Base-by-base conservation (phyloP, 2,329 filamentous ascomycete species). In the Clarireedia sp. region DNA sequence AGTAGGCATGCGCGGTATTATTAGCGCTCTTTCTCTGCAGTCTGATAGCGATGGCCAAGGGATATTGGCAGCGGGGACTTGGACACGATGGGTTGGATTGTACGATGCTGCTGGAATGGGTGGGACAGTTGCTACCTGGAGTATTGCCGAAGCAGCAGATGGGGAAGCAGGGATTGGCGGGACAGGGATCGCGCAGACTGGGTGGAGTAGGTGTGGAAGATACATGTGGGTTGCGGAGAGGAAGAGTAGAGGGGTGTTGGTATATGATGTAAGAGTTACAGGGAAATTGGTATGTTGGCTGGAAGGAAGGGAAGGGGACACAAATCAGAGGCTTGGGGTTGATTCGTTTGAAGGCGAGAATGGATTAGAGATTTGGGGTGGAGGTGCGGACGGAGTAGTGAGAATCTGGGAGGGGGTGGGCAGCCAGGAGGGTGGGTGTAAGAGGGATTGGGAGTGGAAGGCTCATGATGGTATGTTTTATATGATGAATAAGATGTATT, bases 181-280 rank as follows among this genome's bases (percentile, higher is more conserved):
- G 33, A 77, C 80, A 58, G 87, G 86, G 53, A 81, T 86, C 21
- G 70, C 76, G 12, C 81, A 86, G 68, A 75, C 78, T 0, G 61
- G 74, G 4, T 86, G 83, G 83, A 85, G 81, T 59, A 76, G 77
- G 0, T 85, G 82, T 59, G 83, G 82, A 6, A 73, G 80, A 40
- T 86, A 86, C 64, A 71, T 86, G 19, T 69, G 81, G n/a, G 71
- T 85, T 47, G 81, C 79, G 61, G 83, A 86, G 71, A 75, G 83
- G 5, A 75, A 76, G 60, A 75, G 80, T 0, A 67, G 64, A 5
- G 78, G 80, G 2, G 64, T 85, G 38, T 69, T 85, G 24, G 76
- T 86, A 3, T 86, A 85, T 68, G 83, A 86, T 63, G 75, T 86
- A 36, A 76, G 83, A 17, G 80, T 79, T 7, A 76, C 79, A 2